Conservation (phyloP, 2,329 filamentous ascomycete genomes). For the Monilinia fructicola region DNA sequence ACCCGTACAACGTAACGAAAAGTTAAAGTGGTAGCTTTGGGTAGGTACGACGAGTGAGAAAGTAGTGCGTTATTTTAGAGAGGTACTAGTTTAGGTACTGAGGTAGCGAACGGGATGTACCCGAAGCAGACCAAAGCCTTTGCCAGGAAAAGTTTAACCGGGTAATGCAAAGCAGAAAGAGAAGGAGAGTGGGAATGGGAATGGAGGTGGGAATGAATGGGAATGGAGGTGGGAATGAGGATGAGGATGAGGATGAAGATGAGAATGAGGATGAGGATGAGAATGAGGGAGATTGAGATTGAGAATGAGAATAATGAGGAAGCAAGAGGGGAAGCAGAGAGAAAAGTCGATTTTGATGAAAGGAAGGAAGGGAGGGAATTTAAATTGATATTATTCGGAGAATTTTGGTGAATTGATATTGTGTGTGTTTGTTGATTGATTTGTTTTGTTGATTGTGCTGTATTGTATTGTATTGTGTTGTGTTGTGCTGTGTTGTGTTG, state of each 20-base stretch:
- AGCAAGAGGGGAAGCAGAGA: too few relatives aligned
- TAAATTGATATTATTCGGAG: too few relatives aligned
- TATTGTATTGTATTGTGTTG: too few relatives aligned
- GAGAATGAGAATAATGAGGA: too few relatives aligned
- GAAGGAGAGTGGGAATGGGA: background rate
- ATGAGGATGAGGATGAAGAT: background rate
- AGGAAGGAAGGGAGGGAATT: too few relatives aligned
- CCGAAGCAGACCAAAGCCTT: conserved; percentile 9
- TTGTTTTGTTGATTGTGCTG: too few relatives aligned
- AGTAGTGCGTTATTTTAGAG: conserved; percentile 12
- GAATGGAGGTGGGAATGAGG: background rate
- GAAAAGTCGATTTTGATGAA: too few relatives aligned
- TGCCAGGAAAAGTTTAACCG: conserved; percentile 17
- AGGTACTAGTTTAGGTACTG: background rate
- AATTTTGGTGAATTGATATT: too few relatives aligned
- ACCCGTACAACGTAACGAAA: conserved; percentile 23
- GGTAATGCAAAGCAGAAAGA: background rate
- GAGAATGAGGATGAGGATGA: too few relatives aligned
- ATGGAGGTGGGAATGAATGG: background rate
- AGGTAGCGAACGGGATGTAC: conserved; percentile 15
- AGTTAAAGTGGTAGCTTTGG: conserved; percentile 18
- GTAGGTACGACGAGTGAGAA: conserved; percentile 20
- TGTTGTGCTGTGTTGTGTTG: too few relatives aligned
- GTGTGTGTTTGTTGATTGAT: too few relatives aligned
- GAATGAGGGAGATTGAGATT: too few relatives aligned